Evolutionary conservation across 2,329 filamentous ascomycete species (phyloP), one percentile per base, ranked within the genome.

Genomic region (Stachybotrys chartarum): DNA sequence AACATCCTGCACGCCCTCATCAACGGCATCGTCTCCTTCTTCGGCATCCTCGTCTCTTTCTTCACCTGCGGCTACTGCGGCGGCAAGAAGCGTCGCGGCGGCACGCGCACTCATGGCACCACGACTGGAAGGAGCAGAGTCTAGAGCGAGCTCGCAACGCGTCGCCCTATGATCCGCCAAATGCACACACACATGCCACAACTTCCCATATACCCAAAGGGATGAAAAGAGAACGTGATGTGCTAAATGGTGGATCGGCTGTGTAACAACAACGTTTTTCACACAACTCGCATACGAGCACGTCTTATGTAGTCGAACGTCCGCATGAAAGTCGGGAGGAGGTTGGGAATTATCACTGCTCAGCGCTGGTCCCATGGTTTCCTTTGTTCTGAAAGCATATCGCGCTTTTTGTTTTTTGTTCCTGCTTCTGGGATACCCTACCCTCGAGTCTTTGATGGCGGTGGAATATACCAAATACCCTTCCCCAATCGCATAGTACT

Each of bases 11-110:
- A 78, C 60, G 83, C 84, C 64, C 86, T 90, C 67, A 81, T 90
- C 70, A 78, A 78, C 69, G 87, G 83, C 64, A 72, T 90, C 64
- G 83, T 88, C 59, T 71, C 78, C 56, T 77, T 89, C 71, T 78
- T 84, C 70, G 79, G 81, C 68, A 83, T 87, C 70, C 76, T 90
- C 69, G 81, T 90, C 70, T 77, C 77, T 59, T 89, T 82, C 76
- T 70, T 90, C 54, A 83, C 79, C 53, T 83, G 80, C 67, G 78
- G 80, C 59, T 69, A 65, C 63, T 67, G 68, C 55, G 70, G 70
- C 24, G 57, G 64, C 46, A 54, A 55, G 30, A 53, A 44, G 5
- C 54, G 59, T 17, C 45, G 57, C 18, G 35, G 57, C 18, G 57
- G 58, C 50, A 56, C 57, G 32, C 56, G 57, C 52, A 53, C 55